Percentiles rank a stretch among this genome's conserved stretches.
phyloP scores from a whole-genome alignment of 768 basidiomycete genomes.

The Jaapia argillacea region DNA sequence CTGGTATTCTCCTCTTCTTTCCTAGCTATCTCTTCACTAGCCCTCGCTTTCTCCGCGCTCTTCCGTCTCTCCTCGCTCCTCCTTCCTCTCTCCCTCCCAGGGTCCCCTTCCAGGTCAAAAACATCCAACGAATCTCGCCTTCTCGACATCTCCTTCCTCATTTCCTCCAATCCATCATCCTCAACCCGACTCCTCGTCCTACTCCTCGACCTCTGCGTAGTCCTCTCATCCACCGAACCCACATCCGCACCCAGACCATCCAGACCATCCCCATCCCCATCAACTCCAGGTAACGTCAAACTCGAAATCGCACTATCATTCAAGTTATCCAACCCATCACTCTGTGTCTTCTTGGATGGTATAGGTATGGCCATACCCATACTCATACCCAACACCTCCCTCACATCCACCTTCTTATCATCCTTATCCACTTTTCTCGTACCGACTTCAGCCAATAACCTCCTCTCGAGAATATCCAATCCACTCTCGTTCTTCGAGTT shows the following conservation, averaged over 20 bases:
- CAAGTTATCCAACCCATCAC: constrained; percentile 12
- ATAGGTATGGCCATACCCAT: constrained; percentile 28
- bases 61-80: constrained; percentile 7
- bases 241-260: no score
- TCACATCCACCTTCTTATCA: constrained; percentile 23
- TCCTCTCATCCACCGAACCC: constrained; percentile 5
- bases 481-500: constrained; percentile 34
- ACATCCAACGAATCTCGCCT: constrained; percentile 4
- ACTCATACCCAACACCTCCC: constrained; percentile 25
- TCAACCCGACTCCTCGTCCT: neutral
- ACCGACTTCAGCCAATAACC: constrained; percentile 63
- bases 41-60: neutral
- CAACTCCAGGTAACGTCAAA: constrained; percentile 27
- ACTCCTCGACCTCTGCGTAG: neutral
- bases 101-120: constrained; percentile 9
- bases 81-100: constrained; percentile 13
- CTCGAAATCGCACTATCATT: constrained; percentile 41
- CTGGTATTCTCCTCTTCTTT: constrained; percentile 10
- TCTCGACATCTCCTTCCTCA: no score
- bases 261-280: constrained; percentile 7
- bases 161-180: no score
- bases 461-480: constrained; percentile 62
- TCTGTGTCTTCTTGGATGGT: constrained; percentile 11
- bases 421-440: constrained; percentile 35
- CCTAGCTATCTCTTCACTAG: no score